Evolutionary conservation across 2,329 filamentous ascomycete species (phyloP), one percentile per base, ranked within the genome.

Genomic region (Apiospora saccharicola): DNA sequence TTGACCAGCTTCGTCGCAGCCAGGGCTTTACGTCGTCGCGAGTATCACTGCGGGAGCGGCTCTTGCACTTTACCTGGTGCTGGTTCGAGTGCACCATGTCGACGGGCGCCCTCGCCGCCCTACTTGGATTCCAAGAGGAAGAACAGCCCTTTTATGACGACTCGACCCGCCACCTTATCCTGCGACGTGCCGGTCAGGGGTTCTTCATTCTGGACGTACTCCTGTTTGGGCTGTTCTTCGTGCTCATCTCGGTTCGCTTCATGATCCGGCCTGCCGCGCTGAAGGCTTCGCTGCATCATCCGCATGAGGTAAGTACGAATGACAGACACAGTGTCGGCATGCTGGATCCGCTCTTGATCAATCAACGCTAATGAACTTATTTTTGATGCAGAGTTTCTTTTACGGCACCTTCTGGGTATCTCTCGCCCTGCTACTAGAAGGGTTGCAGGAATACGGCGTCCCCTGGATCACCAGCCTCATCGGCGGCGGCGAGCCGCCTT

Each of bases 341-440:
- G 10, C 34, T 1, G 16, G 2, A 1, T 34, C 14, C 16, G 14
- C 14, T 19, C 19, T 22, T 22, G 13, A 37, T 12, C 6, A 3
- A 10, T 41, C 37, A 4, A 8, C 22, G 51, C 51, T 57, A 61
- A 37, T 16, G 1, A 4, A 37, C 1, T 37, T 22, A 22, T 12
- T 22, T 8, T 22, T 16, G 16, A 57, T 16, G n/a, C n/a, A 61
- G 53, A 87, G 85, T 8, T 81, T 91, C 3, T 91, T 91, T 78
- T 85, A 89, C 2, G 89, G 89, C 0, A 88, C 89, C 0, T 84
- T 86, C 6, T 82, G 90, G 43, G 89, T 92, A 68, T 90, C 88
- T 30, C 86, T 91, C 72, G 90, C 89, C 8, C 91, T 90, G 67
- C 81, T 90, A 24, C 84, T 91, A 76, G 89, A 90, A 76, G 91